Conservation (phyloP, 208 protist species). For the Histomonas meleagridis region DNA sequence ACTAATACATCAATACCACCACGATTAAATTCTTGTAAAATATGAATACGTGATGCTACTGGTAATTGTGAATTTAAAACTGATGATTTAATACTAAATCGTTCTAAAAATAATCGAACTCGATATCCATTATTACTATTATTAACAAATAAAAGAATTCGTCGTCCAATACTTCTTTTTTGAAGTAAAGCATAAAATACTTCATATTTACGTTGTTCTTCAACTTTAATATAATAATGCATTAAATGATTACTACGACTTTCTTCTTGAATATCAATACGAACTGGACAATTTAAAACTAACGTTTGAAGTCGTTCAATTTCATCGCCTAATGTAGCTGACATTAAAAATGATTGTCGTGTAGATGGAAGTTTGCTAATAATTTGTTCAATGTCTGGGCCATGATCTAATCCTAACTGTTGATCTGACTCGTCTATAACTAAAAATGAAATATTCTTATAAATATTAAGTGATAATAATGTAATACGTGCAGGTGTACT, state of each 20-base stretch:
- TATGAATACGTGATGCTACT: conserved; percentile 25
- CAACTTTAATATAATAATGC: neutral
- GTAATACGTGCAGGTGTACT: conserved; percentile 1
- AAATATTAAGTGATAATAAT: neutral
- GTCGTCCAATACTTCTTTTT: neutral
- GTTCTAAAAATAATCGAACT: conserved; percentile 38
- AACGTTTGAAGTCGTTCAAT: neutral
- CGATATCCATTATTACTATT: neutral
- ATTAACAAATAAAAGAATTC: conserved; percentile 38
- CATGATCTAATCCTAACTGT: neutral
- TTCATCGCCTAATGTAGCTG: neutral
- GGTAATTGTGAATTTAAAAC: conserved; percentile 42
- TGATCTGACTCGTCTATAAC: conserved; percentile 37
- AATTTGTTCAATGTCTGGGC: conserved; percentile 25
- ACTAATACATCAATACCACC: conserved; percentile 25
- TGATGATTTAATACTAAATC: conserved; percentile 3
- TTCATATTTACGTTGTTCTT: neutral
- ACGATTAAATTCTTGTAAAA: conserved; percentile 37
- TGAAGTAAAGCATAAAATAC: neutral
- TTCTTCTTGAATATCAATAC: neutral
- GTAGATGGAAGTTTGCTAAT: conserved; percentile 4
- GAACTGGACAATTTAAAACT: neutral
- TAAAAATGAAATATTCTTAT: neutral
- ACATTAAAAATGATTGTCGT: conserved; percentile 22
- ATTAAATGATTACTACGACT: neutral